Evolutionary conservation across 768 basidiomycete genomes (phyloP).

Genomic region (Tricholoma hemisulphureum): DNA sequence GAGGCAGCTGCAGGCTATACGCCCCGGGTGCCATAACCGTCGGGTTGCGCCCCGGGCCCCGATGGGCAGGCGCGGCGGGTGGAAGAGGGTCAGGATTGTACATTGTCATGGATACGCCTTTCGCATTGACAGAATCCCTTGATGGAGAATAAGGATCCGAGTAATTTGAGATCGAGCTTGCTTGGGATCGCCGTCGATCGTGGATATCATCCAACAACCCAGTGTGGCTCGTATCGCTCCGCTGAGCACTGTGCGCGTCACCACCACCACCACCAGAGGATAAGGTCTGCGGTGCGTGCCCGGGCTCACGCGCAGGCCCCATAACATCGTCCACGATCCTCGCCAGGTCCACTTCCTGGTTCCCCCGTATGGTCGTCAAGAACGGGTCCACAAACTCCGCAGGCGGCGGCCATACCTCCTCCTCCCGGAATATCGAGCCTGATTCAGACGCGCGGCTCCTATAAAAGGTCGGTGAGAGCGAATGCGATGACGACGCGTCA

Average conservation of each 20-base stretch:
- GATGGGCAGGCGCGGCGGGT: neutral
- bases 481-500: slow-evolving; percentile 6
- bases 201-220: neutral
- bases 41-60: neutral
- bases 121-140: neutral
- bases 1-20: neutral
- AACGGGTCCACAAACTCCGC: slow-evolving; percentile 40
- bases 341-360: slow-evolving; percentile 35
- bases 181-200: neutral
- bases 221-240: neutral
- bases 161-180: neutral
- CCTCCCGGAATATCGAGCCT: slow-evolving; percentile 49
- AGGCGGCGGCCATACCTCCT: slow-evolving; percentile 44
- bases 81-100: neutral
- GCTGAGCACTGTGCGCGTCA: neutral
- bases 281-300: neutral
- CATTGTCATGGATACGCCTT: neutral
- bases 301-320: slow-evolving; percentile 30
- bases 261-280: neutral
- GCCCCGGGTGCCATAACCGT: neutral
- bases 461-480: slow-evolving; percentile 37
- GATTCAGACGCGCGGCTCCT: slow-evolving; percentile 41
- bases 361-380: slow-evolving; percentile 16
- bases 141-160: neutral
- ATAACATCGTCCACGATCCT: slow-evolving; percentile 49